These are phyloP conservation scores for Penicillium paxilli DNA, from an alignment of 495 filamentous ascomycete genomes.

Conservation along the genomic window DNA sequence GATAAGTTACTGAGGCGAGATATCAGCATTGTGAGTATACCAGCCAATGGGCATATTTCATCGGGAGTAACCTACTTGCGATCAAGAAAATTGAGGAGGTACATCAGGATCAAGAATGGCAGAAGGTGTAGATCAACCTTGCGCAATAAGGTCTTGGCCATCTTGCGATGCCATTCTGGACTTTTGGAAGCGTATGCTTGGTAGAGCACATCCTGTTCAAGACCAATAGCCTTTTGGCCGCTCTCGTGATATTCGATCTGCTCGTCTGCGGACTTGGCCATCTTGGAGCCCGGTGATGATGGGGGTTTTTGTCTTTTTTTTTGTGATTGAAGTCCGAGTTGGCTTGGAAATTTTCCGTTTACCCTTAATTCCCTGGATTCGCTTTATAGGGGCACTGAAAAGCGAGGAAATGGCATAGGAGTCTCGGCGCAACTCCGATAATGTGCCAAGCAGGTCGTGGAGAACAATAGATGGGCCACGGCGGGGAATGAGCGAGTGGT, in stretches of 20 bases:
- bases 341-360: not conserved
- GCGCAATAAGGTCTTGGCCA: constrained; percentile 44
- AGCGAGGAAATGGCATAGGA: not conserved
- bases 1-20: constrained; percentile 26
- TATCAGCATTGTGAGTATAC: not conserved
- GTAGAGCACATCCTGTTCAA: constrained; percentile 31
- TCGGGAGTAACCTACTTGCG: constrained; percentile 42
- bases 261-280: constrained; percentile 15
- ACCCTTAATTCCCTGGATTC: not conserved
- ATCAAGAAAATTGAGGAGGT: constrained; percentile 81
- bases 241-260: constrained; percentile 17
- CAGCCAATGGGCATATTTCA: not conserved
- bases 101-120: constrained; percentile 67
- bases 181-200: constrained; percentile 31
- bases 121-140: constrained; percentile 64
- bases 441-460: constrained; percentile 4
- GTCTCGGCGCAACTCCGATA: constrained; percentile 19
- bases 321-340: not conserved
- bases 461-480: not conserved
- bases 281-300: not conserved
- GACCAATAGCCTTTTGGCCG: constrained; percentile 6
- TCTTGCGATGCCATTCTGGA: constrained; percentile 34
- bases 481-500: not conserved
- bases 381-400: not conserved
- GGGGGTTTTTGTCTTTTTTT: not conserved